Evolutionary conservation across 2,329 filamentous ascomycete species (phyloP).

Genomic region (Celoporthe dispersa): DNA sequence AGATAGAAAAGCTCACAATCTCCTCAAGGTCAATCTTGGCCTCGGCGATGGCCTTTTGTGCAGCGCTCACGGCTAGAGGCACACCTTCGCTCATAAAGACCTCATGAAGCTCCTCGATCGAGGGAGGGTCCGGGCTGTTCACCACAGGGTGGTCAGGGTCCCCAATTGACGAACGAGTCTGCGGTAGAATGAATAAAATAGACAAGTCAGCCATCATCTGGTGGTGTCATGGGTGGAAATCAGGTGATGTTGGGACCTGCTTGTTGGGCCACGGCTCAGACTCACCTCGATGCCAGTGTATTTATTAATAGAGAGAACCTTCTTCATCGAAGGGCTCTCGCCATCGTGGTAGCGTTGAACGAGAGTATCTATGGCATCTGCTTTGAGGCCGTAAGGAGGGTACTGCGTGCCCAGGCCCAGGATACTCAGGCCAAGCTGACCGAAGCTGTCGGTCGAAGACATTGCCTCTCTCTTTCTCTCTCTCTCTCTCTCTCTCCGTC

Average conservation of each 20-base stretch:
- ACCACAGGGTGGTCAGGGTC: conserved; percentile 64
- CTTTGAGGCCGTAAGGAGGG: conserved; percentile 57
- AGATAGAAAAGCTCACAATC: conserved; percentile 43
- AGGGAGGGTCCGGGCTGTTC: conserved; percentile 58
- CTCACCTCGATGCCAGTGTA: conserved; percentile 64
- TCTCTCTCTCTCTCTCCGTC: too few species aligned
- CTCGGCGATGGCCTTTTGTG: conserved; percentile 59
- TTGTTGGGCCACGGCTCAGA: neutral
- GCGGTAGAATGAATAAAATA: neutral
- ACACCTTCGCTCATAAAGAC: conserved; percentile 62
- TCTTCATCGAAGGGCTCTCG: conserved; percentile 63
- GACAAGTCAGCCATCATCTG: neutral
- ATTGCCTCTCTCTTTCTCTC: conserved; percentile 36
- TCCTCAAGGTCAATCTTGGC: conserved; percentile 54
- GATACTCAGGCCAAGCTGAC: conserved; percentile 63
- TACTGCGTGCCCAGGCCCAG: conserved; percentile 64
- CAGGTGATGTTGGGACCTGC: neutral
- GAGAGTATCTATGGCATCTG: conserved; percentile 56
- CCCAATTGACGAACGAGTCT: conserved; percentile 62
- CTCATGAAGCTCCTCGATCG: conserved; percentile 59
- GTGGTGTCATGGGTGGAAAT: neutral
- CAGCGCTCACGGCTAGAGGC: conserved; percentile 59
- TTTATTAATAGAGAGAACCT: conserved; percentile 65
- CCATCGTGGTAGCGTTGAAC: conserved; percentile 60
- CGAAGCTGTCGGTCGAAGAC: conserved; percentile 47